Evolutionary conservation across 345 rosid genomes (phyloP).

Genomic region (Zanthoxylum bungeanum): DNA sequence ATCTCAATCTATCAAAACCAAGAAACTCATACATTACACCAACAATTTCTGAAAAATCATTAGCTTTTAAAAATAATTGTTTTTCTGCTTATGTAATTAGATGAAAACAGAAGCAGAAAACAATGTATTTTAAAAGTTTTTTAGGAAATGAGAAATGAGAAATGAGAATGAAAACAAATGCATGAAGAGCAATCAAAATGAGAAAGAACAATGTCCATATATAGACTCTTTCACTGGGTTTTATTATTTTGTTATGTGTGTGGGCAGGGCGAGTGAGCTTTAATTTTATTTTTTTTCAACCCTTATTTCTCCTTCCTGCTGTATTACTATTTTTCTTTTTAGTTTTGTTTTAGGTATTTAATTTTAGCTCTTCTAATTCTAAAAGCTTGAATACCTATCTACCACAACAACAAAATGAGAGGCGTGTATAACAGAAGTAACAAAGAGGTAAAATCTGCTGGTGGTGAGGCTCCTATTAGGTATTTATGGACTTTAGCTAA

Average conservation of each 20-base stretch:
- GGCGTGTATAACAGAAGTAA: not conserved
- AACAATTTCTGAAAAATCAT: too few species aligned
- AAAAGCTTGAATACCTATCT: not conserved
- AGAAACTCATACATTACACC: slow-evolving; percentile 24
- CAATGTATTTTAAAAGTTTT: not conserved
- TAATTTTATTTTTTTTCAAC: not conserved
- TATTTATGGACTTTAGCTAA: not conserved
- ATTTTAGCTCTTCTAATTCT: slow-evolving; percentile 1
- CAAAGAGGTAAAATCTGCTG: not conserved
- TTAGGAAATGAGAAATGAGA: slow-evolving; percentile 13
- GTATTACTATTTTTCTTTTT: not conserved
- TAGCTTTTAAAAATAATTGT: too few species aligned
- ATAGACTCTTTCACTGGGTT: slow-evolving; percentile 23
- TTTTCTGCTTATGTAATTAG: slow-evolving; percentile 19
- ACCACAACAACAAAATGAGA: slow-evolving; percentile 25
- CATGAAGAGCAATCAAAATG: slow-evolving; percentile 20
- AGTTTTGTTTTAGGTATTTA: not conserved
- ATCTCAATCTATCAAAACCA: slow-evolving; percentile 3
- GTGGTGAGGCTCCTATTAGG: not conserved
- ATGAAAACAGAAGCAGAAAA: slow-evolving; percentile 33
- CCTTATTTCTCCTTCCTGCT: not conserved
- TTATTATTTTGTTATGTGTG: not conserved
- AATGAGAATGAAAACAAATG: slow-evolving; percentile 15
- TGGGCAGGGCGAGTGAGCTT: too few species aligned
- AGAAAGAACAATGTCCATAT: slow-evolving; percentile 30